Evolutionary conservation across 2,329 filamentous ascomycete genomes (phyloP), one percentile per base, ranked within the genome.

Genomic region (Monosporascus sp.): DNA sequence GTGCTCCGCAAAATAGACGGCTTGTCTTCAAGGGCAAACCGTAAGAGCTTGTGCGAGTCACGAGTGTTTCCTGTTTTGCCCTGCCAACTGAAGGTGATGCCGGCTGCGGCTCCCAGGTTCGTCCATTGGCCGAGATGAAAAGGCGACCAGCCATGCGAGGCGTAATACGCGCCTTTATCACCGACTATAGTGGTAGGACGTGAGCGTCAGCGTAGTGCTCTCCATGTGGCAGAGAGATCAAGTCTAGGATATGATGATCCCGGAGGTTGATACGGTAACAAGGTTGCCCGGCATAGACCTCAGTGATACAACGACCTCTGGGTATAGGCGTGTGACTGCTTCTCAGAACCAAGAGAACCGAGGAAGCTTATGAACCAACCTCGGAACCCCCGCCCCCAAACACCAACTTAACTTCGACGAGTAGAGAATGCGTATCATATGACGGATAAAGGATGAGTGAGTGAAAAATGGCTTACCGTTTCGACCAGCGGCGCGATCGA

Each of bases 41-140:
- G 69, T 20, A 78, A 63, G n/a, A 81, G 71, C 56, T 74, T 72
- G 65, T 80, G 78, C 2, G 72, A 71, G 55, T 70, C 66, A 39
- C 72, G 70, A 15, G 75, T 72, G 49, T 72, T 74, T 9, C 78
- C 78, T 22, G 72, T 74, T 8, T 52, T 60, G 18, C 78, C 76
- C 18, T 60, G 59, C 65, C 74, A 70, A 60, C 62, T 64, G 54
- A 79, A 73, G 20, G 56, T 49, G 54, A 80, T 70, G 56, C 66
- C 70, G 49, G 72, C 66, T n/a, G 60, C 58, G 35, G 54, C 53
- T 25, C 70, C 76, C 18, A 63, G 59, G n/a, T 37, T 44, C 15
- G 52, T 50, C 63, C 63, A 66, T 25, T 62, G 35, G 24, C 53
- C 55, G 41, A 59, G 53, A 46, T 56, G 70, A 57, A 47, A 58